Percentiles rank a stretch among this genome's conserved stretches.
These are phyloP conservation scores for Mycena maculata DNA, from an alignment of 768 basidiomycete species.

Conservation along the genomic window DNA sequence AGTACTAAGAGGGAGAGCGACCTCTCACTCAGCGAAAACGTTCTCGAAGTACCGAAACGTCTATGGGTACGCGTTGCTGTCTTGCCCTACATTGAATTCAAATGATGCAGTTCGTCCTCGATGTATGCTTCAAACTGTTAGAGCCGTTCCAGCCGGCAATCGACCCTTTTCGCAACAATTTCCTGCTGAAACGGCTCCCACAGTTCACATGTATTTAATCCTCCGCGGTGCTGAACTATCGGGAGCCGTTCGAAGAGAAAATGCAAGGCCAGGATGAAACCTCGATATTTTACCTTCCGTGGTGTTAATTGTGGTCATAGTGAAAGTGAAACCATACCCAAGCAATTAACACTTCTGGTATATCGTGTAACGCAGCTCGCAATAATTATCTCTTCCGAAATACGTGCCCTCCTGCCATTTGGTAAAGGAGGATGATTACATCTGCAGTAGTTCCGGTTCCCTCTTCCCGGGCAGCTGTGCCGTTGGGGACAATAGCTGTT, in stretches of 20 bases:
- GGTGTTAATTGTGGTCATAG: neutral
- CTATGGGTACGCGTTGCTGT: slow-evolving; percentile 7
- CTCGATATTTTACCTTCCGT: neutral
- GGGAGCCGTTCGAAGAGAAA: neutral
- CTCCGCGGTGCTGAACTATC: neutral
- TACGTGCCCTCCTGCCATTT: neutral
- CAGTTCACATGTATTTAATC: neutral
- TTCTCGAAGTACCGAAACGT: neutral
- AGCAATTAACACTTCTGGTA: neutral
- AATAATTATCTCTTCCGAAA: neutral
- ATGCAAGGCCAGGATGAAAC: neutral
- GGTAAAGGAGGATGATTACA: neutral
- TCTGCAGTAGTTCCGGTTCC: neutral
- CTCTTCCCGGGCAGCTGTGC: neutral
- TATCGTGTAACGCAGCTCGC: too few species aligned
- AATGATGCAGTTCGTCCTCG: too few species aligned
- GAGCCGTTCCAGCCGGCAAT: neutral
- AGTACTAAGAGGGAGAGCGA: slow-evolving; percentile 2
- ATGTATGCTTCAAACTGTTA: neutral
- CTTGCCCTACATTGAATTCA: too few species aligned
- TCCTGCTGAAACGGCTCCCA: neutral
- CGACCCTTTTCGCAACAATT: neutral
- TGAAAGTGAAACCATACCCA: neutral
- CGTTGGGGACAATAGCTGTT: neutral
- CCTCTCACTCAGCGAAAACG: neutral